A percentile compares a stretch with the other conserved stretches of the same genome.
phyloP scores from a whole-genome alignment of 2,329 filamentous ascomycete species.

The Leptodontidium sp. region DNA sequence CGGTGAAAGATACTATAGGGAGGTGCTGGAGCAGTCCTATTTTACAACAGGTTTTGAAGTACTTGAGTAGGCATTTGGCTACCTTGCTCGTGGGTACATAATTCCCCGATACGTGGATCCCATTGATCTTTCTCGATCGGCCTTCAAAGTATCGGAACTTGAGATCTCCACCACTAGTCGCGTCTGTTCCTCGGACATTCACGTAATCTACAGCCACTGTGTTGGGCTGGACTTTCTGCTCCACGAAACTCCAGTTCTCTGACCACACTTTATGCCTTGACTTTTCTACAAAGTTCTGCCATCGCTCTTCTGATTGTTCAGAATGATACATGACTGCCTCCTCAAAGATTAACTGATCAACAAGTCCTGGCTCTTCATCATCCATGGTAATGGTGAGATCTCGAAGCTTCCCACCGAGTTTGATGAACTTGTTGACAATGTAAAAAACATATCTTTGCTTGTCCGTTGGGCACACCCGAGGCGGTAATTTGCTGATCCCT shows the following conservation, averaged over 20 bases:
- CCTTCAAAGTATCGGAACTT: neutral
- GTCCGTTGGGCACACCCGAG: neutral
- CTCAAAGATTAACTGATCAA: neutral
- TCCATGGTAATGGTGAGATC: constrained; percentile 11
- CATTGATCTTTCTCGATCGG: neutral
- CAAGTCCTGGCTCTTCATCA: constrained; percentile 4
- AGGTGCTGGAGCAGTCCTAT: neutral
- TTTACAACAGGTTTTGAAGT: neutral
- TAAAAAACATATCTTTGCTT: constrained; percentile 8
- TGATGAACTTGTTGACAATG: neutral
- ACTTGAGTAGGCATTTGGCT: neutral
- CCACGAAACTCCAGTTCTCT: neutral
- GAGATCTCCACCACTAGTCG: neutral
- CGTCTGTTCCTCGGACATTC: neutral
- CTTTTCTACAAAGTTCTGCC: neutral
- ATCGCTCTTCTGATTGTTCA: neutral
- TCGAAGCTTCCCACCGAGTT: neutral
- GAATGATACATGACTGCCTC: neutral
- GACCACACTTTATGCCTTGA: neutral
- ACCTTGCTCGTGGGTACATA: neutral
- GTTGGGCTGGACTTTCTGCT: neutral
- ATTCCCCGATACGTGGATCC: neutral
- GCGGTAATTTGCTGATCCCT: neutral
- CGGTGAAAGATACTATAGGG: neutral
- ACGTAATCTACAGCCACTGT: neutral